Evolutionary conservation across 2,329 filamentous ascomycete genomes (phyloP).

Genomic region (Myriosclerotinia scirpicola): DNA sequence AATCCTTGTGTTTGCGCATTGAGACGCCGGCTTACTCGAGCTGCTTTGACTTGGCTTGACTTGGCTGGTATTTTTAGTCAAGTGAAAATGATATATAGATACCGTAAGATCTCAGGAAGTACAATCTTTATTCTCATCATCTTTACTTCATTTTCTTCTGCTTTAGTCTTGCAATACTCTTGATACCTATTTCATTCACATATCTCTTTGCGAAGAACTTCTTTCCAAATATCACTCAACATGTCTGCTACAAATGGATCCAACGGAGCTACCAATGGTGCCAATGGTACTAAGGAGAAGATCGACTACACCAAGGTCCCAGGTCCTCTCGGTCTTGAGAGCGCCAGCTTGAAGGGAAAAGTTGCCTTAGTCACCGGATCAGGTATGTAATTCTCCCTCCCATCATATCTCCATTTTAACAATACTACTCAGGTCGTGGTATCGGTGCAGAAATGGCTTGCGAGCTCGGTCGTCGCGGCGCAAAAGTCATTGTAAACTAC

Average conservation of each 20-base stretch:
- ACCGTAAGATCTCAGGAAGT: not conserved
- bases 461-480: constrained; percentile 63
- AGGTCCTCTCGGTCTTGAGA: constrained; percentile 33
- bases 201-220: not conserved
- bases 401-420: not conserved
- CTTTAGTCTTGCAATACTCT: constrained; percentile 14
- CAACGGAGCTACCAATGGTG: constrained; percentile 22
- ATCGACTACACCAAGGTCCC: constrained; percentile 22
- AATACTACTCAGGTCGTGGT: constrained; percentile 52
- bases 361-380: constrained; percentile 40
- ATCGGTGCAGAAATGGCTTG: constrained; percentile 67
- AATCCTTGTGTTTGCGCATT: constrained; percentile 11
- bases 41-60: constrained; percentile 20
- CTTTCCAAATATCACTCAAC: constrained; percentile 15
- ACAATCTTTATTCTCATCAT: not conserved
- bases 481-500: constrained; percentile 56
- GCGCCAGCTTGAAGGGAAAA: constrained; percentile 37
- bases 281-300: constrained; percentile 13
- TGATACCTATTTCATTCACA: constrained; percentile 5
- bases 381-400: constrained; percentile 25
- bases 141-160: constrained; percentile 10
- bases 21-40: constrained; percentile 2
- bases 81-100: constrained; percentile 8
- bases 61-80: constrained; percentile 1
- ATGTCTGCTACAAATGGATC: constrained; percentile 26